Evolutionary conservation across 169 alveolate genomes (phyloP), one percentile per base, ranked within the genome.

Genomic region (Plasmodium fragile): DNA sequence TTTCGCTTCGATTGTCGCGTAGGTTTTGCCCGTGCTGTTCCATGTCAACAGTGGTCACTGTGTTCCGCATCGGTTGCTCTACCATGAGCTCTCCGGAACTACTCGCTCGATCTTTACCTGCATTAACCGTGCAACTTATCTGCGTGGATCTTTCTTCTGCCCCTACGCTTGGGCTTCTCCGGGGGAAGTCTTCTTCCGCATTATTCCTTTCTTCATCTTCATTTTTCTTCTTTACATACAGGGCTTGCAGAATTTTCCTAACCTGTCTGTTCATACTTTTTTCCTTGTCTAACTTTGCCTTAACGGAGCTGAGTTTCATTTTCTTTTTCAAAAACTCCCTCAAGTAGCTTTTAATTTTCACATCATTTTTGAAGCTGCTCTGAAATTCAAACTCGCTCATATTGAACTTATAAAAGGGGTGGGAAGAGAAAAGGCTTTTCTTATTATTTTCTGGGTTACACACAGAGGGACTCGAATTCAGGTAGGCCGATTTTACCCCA

Each of bases 321-420:
- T 83, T 83, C 41, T 72, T 83, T 72, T 83, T 72, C 43, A 72
- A 32, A 83, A 83, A 83, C n/a, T 41, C 83, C 36, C 59, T 83
- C 11, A 83, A 49, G 36, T 43, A 83, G 22, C 41, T 83, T 10
- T 72, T 83, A 72, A 72, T 41, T 83, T 83, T 83, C 10, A 49
- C 22, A 83, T 72, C 55, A 43, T 72, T 72, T 43, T 82, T 82
- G 16, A 70, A 82, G 55, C 25, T 82, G 18, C 70, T 39, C 59
- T 70, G 82, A 82, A 65, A 22, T 59, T 28, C 32, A 43, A 16
- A 28, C 16, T 49, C 53, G 4, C 77, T 25, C 41, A 7, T 79
- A 79, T 16, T 79, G 84, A 25, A 79, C 4, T 45, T 79, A 43
- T n/a, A 79, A n/a, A n/a, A 34, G n/a, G 84, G 45, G 72, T 79